Evolutionary conservation across 805 yeast genomes (phyloP).

Genomic region (Candida silvicultrix): DNA sequence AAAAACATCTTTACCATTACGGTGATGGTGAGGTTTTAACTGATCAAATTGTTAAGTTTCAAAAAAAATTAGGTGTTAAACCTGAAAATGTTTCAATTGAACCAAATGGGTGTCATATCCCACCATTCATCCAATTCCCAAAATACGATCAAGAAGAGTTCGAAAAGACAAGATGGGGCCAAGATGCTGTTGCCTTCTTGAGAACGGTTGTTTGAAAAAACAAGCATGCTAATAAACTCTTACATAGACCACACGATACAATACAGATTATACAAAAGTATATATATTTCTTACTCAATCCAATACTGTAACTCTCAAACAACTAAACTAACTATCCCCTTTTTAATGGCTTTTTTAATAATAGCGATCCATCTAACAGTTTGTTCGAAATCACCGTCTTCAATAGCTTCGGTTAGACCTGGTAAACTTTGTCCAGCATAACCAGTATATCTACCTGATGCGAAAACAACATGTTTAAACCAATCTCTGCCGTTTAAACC

Average conservation of each 20-base stretch:
- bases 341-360: slow-evolving; percentile 10
- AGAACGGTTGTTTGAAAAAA: background rate
- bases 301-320: background rate
- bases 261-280: background rate
- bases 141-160: background rate
- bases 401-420: slow-evolving; percentile 46
- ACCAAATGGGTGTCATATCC: background rate
- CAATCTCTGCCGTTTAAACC: slow-evolving; percentile 44
- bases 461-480: slow-evolving; percentile 48
- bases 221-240: background rate
- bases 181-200: background rate
- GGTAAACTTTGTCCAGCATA: slow-evolving; percentile 50
- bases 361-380: slow-evolving; percentile 22
- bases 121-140: background rate
- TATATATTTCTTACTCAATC: background rate
- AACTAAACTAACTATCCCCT: slow-evolving; percentile 1
- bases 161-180: background rate
- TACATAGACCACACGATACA: background rate
- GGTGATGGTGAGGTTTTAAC: background rate
- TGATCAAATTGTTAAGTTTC: background rate
- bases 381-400: slow-evolving; percentile 34
- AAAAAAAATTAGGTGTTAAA: background rate
- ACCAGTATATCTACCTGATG: slow-evolving; percentile 51
- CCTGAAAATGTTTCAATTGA: background rate
- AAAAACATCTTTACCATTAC: background rate